Base-by-base conservation (phyloP, 2,329 filamentous ascomycete genomes). In the Pestalotiopsis sp. region DNA sequence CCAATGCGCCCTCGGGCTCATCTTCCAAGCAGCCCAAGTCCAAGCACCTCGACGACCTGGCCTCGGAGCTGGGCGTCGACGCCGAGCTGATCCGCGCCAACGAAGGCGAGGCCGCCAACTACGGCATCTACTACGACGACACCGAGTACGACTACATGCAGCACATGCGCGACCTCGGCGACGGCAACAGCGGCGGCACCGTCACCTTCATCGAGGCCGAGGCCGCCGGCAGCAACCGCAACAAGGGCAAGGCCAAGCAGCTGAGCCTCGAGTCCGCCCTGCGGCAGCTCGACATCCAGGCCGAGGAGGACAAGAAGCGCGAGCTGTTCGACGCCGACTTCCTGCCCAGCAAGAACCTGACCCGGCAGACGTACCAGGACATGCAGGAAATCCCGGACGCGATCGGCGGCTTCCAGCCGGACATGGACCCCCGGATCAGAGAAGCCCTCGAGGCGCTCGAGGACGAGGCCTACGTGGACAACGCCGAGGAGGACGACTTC, bases 61-160 rank as follows among this genome's bases (percentile, higher is more conserved):
- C 85, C 11, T 90, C 87, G 3, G 92, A 97, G 78, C 90, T 98
- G 64, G 92, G 92, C 1, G 84, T 87, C 41, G 89, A 91, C 40
- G 85, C 87, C 25, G 84, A 85, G 57, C 83, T 82, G 70, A 90
- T 97, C 72, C 91, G 95, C 74, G 88, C 89, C 68, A 98, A 99
- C 80, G 96, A 99, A 81, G 97, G 97, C 75, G 95, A 99, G 83
- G 96, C 97, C 9, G 96, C 97, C 73, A 93, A 93, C 79, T 90
- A 98, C 81, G 96, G 96, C 72, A 89, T 99, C 72, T 99, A 93
- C 85, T 99, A 88, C 80, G 97, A 99, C 81, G 96, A 99, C 82
- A 92, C 93, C 72, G 89, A 93, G 77, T 99, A 99, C 82, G 96
- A 99, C 81, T 99, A 99, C 83, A 99, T 99, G 96, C 96, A 99